These are phyloP conservation scores for Ophiostoma sp. DNA, from an alignment of 2,329 filamentous ascomycete species.

Conservation along the genomic window DNA sequence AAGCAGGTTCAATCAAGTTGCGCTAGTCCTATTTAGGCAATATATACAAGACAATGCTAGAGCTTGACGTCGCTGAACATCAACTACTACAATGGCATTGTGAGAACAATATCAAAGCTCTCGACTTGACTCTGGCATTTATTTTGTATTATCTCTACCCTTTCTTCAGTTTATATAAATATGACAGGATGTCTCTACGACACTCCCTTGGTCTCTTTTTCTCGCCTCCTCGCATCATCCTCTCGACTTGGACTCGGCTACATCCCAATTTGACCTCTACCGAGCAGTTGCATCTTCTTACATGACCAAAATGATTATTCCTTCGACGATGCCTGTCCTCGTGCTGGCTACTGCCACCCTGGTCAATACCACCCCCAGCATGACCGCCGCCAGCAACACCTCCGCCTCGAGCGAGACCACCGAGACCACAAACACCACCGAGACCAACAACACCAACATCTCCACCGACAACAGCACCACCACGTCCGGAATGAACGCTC, in stretches of 20 bases:
- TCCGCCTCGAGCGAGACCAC: not conserved
- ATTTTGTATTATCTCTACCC: no score
- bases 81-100: not conserved
- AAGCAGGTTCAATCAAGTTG: not conserved
- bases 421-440: not conserved
- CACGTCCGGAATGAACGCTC: constrained; percentile 21
- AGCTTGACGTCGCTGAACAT: not conserved
- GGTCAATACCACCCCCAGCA: not conserved
- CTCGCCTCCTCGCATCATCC: not conserved
- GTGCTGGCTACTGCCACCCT: not conserved
- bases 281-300: not conserved
- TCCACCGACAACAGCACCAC: constrained; percentile 15
- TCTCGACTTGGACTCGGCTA: not conserved
- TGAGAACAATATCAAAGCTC: not conserved
- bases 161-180: not conserved
- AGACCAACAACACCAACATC: constrained; percentile 12
- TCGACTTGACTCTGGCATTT: no score
- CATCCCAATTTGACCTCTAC: not conserved
- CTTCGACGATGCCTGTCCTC: not conserved
- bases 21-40: not conserved
- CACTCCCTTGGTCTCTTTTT: not conserved
- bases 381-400: not conserved
- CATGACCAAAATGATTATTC: not conserved
- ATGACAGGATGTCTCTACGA: not conserved
- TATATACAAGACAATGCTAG: not conserved